Conservation (phyloP, 2,329 filamentous ascomycete species). For the Aspergillus fijiensis region DNA sequence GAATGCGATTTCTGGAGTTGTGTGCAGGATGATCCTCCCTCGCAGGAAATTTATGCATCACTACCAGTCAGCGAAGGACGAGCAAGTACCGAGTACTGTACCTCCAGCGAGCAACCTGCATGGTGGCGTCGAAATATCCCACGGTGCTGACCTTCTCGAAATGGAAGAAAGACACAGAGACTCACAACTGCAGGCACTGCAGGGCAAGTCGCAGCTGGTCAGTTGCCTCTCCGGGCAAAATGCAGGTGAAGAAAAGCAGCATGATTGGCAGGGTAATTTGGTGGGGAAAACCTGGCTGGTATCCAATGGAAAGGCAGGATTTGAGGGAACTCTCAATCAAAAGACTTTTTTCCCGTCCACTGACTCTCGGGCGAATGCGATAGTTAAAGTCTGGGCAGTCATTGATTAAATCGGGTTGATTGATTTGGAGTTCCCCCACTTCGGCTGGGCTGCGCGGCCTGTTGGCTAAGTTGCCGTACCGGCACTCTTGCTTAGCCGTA, state of each 20-base stretch:
- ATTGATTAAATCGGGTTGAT: no score
- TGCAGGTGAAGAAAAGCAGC: slow-evolving; percentile 17
- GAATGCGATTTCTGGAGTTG: not conserved
- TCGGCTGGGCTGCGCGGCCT: not conserved
- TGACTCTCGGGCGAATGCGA: not conserved
- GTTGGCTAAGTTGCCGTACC: no score
- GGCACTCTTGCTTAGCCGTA: no score
- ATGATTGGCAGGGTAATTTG: slow-evolving; percentile 13
- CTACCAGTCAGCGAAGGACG: not conserved
- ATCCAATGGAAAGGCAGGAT: slow-evolving; percentile 4
- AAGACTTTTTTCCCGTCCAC: not conserved
- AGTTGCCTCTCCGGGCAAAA: slow-evolving; percentile 16
- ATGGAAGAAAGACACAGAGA: not conserved
- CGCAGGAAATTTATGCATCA: not conserved
- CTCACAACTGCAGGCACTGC: not conserved
- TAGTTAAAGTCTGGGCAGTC: not conserved
- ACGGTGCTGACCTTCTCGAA: slow-evolving; percentile 2
- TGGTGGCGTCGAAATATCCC: not conserved
- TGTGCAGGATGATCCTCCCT: not conserved
- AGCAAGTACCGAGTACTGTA: not conserved
- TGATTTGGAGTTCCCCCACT: not conserved
- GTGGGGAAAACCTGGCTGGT: slow-evolving; percentile 1
- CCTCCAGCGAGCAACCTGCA: not conserved
- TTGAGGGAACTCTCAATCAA: not conserved
- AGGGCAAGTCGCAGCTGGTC: slow-evolving; percentile 2